Conservation (phyloP, 2,329 filamentous ascomycete species). For the Beauveria bassiana region DNA sequence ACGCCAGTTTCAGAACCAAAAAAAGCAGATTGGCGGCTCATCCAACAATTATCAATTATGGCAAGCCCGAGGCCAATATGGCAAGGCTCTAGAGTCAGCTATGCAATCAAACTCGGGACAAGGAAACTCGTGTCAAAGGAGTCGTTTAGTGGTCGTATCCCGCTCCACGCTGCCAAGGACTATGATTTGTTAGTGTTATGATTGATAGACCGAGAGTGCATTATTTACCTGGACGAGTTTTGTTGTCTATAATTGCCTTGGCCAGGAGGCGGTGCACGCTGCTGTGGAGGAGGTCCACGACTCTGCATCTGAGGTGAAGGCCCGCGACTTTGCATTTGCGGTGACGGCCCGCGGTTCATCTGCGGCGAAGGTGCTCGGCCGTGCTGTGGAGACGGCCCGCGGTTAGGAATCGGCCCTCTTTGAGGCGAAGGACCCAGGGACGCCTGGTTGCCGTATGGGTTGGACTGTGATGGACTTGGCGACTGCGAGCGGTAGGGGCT, state of each 20-base stretch:
- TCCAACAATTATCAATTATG: background rate
- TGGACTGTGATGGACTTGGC: conserved; percentile 20
- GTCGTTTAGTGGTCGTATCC: conserved; percentile 30
- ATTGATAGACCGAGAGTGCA: background rate
- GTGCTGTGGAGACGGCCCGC: conserved; percentile 5
- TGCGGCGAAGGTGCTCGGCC: conserved; percentile 4
- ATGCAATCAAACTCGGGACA: conserved; percentile 4
- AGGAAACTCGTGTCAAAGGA: conserved; percentile 7
- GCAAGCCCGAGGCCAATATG: background rate
- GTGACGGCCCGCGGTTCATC: conserved; percentile 4
- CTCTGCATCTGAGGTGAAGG: background rate
- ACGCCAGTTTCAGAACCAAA: background rate
- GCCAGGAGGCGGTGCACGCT: conserved; percentile 16
- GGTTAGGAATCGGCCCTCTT: conserved; percentile 5
- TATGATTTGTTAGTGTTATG: conserved; percentile 18
- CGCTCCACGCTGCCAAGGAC: conserved; percentile 39
- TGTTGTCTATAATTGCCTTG: conserved; percentile 24
- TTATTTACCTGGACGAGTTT: conserved; percentile 31
- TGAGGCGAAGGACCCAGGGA: conserved; percentile 2
- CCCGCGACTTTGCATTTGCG: background rate
- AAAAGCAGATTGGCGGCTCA: background rate
- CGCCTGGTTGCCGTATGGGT: conserved; percentile 15
- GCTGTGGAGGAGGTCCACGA: conserved; percentile 16
- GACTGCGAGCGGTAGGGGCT: conserved; percentile 29
- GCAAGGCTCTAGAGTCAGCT: background rate